These are phyloP conservation scores for Ambrosia artemisiifolia DNA, from an alignment of 129 eudicot species.

Conservation along the genomic window DNA sequence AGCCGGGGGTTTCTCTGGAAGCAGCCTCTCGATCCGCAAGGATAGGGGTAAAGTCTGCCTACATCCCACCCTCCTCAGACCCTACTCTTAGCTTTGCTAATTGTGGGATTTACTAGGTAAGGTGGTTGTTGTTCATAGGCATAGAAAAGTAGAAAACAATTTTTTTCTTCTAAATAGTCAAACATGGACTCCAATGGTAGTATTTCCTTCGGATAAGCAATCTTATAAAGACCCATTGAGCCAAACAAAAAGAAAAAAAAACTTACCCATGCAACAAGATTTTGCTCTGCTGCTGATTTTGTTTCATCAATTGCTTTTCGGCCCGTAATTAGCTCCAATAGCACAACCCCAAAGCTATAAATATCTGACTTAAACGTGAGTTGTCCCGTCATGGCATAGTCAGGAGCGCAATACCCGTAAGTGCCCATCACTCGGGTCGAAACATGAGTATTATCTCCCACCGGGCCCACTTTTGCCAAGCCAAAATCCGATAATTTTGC, in stretches of 20 bases:
- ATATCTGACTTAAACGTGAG: slow-evolving; percentile 92
- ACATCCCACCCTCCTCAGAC: no score
- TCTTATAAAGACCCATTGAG: neutral
- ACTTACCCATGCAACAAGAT: slow-evolving; percentile 85
- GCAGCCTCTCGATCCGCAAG: no score
- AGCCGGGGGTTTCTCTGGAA: no score
- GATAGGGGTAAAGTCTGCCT: no score
- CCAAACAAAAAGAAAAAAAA: neutral
- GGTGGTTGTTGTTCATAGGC: no score
- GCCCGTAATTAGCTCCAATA: slow-evolving; percentile 86
- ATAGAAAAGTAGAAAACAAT: neutral
- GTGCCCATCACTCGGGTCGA: slow-evolving; percentile 99
- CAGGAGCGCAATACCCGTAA: slow-evolving; percentile 96
- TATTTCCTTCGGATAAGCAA: slow-evolving; percentile 6
- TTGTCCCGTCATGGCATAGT: slow-evolving; percentile 97
- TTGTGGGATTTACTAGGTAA: no score
- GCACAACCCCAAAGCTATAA: slow-evolving; percentile 86
- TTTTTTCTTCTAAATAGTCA: neutral
- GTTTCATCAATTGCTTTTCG: slow-evolving; percentile 71
- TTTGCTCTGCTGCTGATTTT: slow-evolving; percentile 49
- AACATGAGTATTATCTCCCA: slow-evolving; percentile 89
- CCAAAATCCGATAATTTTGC: slow-evolving; percentile 96
- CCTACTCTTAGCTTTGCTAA: no score
- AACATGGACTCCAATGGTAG: neutral
- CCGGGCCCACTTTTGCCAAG: slow-evolving; percentile 88